Evolutionary conservation across 116 monocot species (phyloP).

Genomic region (Phalaenopsis hybrid): DNA sequence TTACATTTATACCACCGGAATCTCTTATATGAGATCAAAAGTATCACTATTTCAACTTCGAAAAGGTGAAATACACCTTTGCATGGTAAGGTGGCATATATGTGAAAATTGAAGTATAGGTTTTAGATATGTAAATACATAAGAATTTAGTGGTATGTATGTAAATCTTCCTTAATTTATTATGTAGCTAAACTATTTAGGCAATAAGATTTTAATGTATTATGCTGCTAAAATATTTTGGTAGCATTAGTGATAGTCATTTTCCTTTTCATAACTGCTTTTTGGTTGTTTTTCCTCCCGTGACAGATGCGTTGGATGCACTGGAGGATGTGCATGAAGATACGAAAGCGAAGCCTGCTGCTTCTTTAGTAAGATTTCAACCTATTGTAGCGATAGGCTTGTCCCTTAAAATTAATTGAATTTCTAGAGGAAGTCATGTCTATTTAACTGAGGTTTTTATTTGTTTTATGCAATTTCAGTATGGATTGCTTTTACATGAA

Average conservation of each 20-base stretch:
- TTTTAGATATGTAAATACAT: no score
- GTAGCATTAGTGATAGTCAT: background rate
- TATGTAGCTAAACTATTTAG: no score
- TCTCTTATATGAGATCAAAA: no score
- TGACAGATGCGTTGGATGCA: constrained; percentile 34
- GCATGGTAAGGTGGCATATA: no score
- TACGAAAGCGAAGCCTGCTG: constrained; percentile 33
- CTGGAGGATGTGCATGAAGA: constrained; percentile 45
- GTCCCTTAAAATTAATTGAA: constrained; percentile 5
- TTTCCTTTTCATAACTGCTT: constrained; percentile 7
- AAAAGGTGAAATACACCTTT: no score
- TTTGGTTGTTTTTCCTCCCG: background rate
- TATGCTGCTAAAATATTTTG: background rate
- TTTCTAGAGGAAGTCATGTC: background rate
- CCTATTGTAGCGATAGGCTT: background rate
- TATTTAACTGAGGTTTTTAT: constrained; percentile 1
- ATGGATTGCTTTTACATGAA: background rate
- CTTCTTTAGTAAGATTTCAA: constrained; percentile 46
- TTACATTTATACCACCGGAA: no score
- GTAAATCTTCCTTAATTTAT: no score
- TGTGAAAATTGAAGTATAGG: no score
- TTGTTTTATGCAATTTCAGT: background rate
- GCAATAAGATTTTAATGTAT: background rate
- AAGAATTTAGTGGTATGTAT: no score
- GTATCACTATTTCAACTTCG: no score